Conservation (phyloP, 768 basidiomycete genomes). For the Boletus subcaerulescens region DNA sequence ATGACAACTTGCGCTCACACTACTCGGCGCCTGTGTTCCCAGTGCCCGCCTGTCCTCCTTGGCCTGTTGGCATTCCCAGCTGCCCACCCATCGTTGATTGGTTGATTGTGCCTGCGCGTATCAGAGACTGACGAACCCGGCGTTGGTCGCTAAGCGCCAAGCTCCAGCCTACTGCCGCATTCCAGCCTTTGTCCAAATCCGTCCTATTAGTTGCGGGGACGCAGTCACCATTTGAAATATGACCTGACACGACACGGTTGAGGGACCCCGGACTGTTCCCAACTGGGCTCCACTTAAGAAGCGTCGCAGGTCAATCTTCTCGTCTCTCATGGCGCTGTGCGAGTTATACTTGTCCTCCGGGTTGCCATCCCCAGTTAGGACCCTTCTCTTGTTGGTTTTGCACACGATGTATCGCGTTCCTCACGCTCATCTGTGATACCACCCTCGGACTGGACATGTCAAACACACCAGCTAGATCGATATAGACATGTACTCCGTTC, state of each 20-base stretch:
- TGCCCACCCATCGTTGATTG: slow-evolving; percentile 8
- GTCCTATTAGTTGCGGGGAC: slow-evolving; percentile 17
- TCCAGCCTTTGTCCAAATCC: slow-evolving; percentile 14
- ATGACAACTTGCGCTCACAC: slow-evolving; percentile 12
- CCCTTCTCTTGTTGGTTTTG: slow-evolving; percentile 10
- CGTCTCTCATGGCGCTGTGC: slow-evolving; percentile 18
- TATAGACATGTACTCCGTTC: not conserved
- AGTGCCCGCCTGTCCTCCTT: not conserved
- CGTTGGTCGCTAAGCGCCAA: slow-evolving; percentile 23
- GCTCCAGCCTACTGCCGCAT: slow-evolving; percentile 23
- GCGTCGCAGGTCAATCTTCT: slow-evolving; percentile 15
- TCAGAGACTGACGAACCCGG: slow-evolving; percentile 6
- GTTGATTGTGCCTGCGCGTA: slow-evolving; percentile 11
- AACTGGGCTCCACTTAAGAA: slow-evolving; percentile 2
- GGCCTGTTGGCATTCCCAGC: not conserved
- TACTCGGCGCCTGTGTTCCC: not conserved
- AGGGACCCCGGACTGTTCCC: slow-evolving; percentile 14
- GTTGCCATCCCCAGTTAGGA: slow-evolving; percentile 25
- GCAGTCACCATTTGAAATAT: slow-evolving; percentile 18
- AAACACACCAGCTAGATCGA: slow-evolving; percentile 7
- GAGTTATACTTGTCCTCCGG: slow-evolving; percentile 12
- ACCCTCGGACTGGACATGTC: slow-evolving; percentile 13
- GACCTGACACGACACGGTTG: slow-evolving; percentile 7
- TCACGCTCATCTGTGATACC: slow-evolving; percentile 21
- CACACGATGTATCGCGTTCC: slow-evolving; percentile 14